Base-by-base conservation (phyloP, 2,329 filamentous ascomycete genomes). In the Xylariaceae sp. region DNA sequence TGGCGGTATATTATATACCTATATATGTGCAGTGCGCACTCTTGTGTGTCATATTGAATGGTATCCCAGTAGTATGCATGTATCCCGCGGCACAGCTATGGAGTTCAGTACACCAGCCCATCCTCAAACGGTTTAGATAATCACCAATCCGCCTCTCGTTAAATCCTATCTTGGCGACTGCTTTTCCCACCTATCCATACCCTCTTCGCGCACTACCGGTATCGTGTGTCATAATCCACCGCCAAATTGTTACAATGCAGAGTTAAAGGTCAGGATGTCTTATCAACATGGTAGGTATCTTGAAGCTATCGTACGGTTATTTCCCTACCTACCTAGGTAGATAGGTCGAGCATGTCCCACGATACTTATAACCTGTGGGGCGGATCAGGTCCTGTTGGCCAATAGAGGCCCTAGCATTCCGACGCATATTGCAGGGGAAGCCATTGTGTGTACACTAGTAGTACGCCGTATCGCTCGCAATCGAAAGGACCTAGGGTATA, bases 81-180 rank as follows among this genome's bases (percentile, higher is more conserved):
- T 26, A 45, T 56, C 33, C 26, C 12, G 24, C 9, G 3, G 8
- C 29, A 11, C 23, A 21, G 31, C 17, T 21, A 43, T 17, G 28
- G 45, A 16, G 28, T n/a, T 46, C 16, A n/a, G 26, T 26, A n/a
- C 39, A 44, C 26, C n/a, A n/a, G n/a, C 34, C 12, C 24, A 26
- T 40, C 49, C 39, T 36, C 16, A 36, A 45, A 26, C 14, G 44
- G 55, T 49, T 34, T 46, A 53, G 49, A 37, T 3, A 33, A 46
- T 48, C 16, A 16, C 11, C 16, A 24, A 36, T 31, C 26, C 28
- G 17, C 31, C 16, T 24, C 12, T 40, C 8, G 12, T 23, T 26
- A 26, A 21, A 23, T 17, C 7, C 14, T 34, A 19, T 11, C 53
- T 52, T 47, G 40, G 47, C 28, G 36, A 36, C 21, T n/a, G n/a